Conservation (phyloP, 306 rosid genomes). For the Trifolium dubium region DNA sequence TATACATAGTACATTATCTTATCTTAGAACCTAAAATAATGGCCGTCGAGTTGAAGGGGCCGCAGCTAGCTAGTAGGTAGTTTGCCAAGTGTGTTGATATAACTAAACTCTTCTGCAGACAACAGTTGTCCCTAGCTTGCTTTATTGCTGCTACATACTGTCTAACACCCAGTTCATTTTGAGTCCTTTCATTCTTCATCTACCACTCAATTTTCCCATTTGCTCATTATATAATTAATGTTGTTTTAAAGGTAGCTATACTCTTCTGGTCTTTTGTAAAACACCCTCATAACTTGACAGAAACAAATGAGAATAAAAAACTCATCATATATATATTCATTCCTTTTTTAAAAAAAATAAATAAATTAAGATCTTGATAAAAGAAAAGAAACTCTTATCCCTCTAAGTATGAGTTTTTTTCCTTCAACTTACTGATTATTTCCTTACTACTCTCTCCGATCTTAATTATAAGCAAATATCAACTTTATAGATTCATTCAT, state of each 20-base stretch:
- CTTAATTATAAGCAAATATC: too few species aligned
- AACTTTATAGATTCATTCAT: too few species aligned
- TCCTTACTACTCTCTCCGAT: background rate
- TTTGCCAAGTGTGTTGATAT: slow-evolving; percentile 9
- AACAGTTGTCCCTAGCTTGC: background rate
- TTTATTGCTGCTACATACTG: background rate
- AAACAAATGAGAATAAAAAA: too few species aligned
- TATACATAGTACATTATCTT: too few species aligned
- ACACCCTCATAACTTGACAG: background rate
- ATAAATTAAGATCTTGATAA: too few species aligned
- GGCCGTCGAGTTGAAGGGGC: background rate
- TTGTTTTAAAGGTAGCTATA: background rate
- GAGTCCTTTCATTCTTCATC: background rate
- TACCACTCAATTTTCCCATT: background rate
- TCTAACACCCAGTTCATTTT: background rate
- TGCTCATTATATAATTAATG: background rate
- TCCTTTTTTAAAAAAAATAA: too few species aligned
- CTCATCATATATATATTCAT: too few species aligned
- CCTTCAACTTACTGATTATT: too few species aligned
- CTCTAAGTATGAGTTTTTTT: too few species aligned
- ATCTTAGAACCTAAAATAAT: background rate
- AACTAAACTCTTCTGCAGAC: background rate
- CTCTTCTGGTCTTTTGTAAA: background rate
- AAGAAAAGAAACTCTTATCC: too few species aligned
- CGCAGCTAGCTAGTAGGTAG: slow-evolving; percentile 6